Evolutionary conservation across 352 stramenopile species (phyloP), one percentile per base, ranked within the genome.

Genomic region (Phytopythium vexans): DNA sequence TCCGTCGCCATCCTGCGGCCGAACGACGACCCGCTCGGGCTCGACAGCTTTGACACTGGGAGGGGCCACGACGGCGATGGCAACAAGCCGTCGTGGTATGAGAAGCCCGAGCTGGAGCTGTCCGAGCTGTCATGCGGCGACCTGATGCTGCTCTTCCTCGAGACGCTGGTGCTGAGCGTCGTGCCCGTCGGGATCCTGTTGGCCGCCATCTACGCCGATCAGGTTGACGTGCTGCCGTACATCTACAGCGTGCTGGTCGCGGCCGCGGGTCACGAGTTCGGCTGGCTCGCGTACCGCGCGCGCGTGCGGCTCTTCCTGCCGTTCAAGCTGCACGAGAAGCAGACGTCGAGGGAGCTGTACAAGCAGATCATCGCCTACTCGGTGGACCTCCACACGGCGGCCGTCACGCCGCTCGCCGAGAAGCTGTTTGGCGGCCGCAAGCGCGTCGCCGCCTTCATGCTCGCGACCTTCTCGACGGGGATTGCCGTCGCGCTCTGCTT

Each of bases 311-410:
- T 86, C 16, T 86, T 75, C 34, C 61, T 88, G 56, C 77, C 77
- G 0, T 82, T 88, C 56, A 83, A 86, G 61, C 59, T 88, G 47
- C 64, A 86, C 49, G 68, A 86, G 54, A 88, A 86, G 37, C 74
- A 85, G 56, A 88, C 77, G 31, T 85, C 70, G 15, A 62, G 73
- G 9, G 77, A 88, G 27, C 71, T 88, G 48, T 88, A 88, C 58
- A 58, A 55, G 33, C 77, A 85, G 65, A 88, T 88, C 56, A 88
- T 88, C 57, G 70, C 62, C 27, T 88, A 86, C 54, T 77, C 72
- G 16, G 74, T 85, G 31, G 70, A 88, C 14, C 54, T 83, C 11
- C 55, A 75, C 35, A 85, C 77, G 10, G 74, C 70, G 11, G 77
- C 74, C 1, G 49, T 85, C 54, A 86, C 77, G 40, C 60, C 70